Evolutionary conservation across 2,329 filamentous ascomycete species (phyloP), one percentile per base, ranked within the genome.

Genomic region (Fusarium paranaense): DNA sequence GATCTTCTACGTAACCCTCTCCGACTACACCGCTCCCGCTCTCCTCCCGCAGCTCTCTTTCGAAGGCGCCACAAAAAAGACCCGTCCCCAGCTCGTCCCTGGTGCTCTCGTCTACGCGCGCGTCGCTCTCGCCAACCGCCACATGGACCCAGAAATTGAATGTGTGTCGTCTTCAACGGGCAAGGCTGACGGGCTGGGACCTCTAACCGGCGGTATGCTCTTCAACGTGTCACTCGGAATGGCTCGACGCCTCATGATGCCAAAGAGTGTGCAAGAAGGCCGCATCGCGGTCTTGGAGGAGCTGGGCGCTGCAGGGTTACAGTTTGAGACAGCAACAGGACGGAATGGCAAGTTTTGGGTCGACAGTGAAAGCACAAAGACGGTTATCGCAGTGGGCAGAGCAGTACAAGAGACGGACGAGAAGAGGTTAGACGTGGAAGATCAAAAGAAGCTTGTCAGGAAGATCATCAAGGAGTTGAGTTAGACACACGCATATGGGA

Each of bases 271-370:
- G 16, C 87, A 90, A 61, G 87, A 89, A 62, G 93, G 92, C 18
- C 90, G 89, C 25, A 83, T 98, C 9, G 89, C 91, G 5, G 88
- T 98, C 30, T 83, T 98, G 66, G 94, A 97, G 72, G 93, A 95
- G 79, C 85, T 98, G 16, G 95, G 92, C 4, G 82, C 80, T 4
- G 91, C 92, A 67, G 96, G 94, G 63, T 83, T 98, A 16, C 91
- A 93, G 22, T 99, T 98, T 81, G 97, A 99, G 86, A 94, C 97
- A 69, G 96, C 96, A 0, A 94, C 98, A 10, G 97, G 97, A 20
- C 90, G 95, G 79, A 99, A 99, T 82, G 97, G 97, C 45, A 92
- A 91, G 81, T 90, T 98, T 25, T 98, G 97, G 95, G 93, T 98
- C 16, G 92, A 96, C 79, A 95, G 93, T 75, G 93, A 93, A 32